Evolutionary conservation across 1,284 basidiomycete species (phyloP).

Genomic region (Cystobasidium pallidum): DNA sequence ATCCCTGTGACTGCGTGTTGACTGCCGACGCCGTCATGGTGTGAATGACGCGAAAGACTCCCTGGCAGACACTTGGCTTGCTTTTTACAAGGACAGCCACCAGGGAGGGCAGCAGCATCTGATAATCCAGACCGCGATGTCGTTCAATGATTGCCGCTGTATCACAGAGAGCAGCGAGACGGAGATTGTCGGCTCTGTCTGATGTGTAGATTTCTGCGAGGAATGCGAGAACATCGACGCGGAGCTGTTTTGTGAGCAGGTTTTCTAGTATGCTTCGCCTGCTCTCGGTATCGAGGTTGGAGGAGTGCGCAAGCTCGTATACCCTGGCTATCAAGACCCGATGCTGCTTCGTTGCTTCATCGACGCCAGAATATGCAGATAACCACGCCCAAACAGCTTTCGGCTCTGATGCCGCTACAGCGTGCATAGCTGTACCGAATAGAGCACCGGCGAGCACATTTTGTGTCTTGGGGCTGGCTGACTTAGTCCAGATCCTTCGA

Average conservation of each 20-base stretch:
- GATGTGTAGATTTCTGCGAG: slow-evolving; percentile 70
- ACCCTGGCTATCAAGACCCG: slow-evolving; percentile 52
- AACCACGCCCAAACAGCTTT: slow-evolving; percentile 49
- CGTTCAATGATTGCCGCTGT: slow-evolving; percentile 56
- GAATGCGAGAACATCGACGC: slow-evolving; percentile 76
- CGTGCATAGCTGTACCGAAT: slow-evolving; percentile 46
- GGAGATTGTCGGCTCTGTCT: slow-evolving; percentile 57
- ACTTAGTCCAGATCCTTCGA: slow-evolving; percentile 51
- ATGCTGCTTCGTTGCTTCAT: slow-evolving; percentile 19
- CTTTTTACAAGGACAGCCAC: slow-evolving; percentile 67
- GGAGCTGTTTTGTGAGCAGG: slow-evolving; percentile 68
- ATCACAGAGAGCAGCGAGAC: slow-evolving; percentile 76
- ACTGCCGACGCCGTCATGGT: slow-evolving; percentile 56
- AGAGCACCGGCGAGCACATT: slow-evolving; percentile 52
- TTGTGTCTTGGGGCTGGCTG: slow-evolving; percentile 53
- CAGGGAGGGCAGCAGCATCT: slow-evolving; percentile 78
- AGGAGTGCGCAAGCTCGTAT: slow-evolving; percentile 67
- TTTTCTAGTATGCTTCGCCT: neutral
- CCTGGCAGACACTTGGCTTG: slow-evolving; percentile 64
- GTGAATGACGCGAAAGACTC: slow-evolving; percentile 68
- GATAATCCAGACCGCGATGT: slow-evolving; percentile 66
- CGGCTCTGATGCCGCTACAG: slow-evolving; percentile 29
- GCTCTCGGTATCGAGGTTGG: slow-evolving; percentile 52
- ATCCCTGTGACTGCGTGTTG: slow-evolving; percentile 59
- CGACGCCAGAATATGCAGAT: neutral